Conservation (phyloP, 441 rosid species). For the Croton setiger region DNA sequence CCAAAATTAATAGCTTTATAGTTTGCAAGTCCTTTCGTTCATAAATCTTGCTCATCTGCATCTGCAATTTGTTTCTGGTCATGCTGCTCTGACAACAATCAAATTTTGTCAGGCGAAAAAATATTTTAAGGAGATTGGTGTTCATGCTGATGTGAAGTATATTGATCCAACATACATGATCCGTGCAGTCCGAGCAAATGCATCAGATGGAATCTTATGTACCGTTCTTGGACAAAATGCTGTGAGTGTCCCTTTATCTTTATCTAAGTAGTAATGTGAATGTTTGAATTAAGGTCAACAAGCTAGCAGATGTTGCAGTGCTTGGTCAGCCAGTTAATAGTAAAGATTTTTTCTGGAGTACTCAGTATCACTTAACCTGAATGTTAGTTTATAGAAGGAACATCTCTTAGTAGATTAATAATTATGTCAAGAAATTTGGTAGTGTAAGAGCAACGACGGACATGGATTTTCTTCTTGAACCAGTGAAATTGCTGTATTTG, state of each 20-base stretch:
- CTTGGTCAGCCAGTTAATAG: background rate
- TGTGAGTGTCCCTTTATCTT: slow-evolving; percentile 41
- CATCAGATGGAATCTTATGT: slow-evolving; percentile 93
- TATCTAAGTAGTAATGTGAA: background rate
- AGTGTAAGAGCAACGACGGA: background rate
- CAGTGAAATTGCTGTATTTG: background rate
- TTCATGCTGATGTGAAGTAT: slow-evolving; percentile 82
- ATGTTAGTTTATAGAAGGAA: background rate
- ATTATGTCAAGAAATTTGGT: background rate
- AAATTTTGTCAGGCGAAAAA: slow-evolving; percentile 54
- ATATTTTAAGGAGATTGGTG: slow-evolving; percentile 61
- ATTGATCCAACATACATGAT: slow-evolving; percentile 99
- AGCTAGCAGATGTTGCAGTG: background rate
- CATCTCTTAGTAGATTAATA: background rate
- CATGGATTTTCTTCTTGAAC: background rate
- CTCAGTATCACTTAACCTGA: background rate
- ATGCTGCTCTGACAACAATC: slow-evolving; percentile 1
- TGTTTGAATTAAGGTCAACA: background rate
- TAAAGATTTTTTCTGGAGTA: background rate
- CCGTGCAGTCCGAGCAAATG: slow-evolving; percentile 94
- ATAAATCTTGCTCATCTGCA: slow-evolving; percentile 1
- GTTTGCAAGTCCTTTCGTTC: background rate
- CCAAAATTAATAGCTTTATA: background rate
- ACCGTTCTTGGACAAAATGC: slow-evolving; percentile 98
- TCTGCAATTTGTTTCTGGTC: slow-evolving; percentile 7